phyloP scores from a whole-genome alignment of 352 stramenopile species.

The Peronospora destructor region DNA sequence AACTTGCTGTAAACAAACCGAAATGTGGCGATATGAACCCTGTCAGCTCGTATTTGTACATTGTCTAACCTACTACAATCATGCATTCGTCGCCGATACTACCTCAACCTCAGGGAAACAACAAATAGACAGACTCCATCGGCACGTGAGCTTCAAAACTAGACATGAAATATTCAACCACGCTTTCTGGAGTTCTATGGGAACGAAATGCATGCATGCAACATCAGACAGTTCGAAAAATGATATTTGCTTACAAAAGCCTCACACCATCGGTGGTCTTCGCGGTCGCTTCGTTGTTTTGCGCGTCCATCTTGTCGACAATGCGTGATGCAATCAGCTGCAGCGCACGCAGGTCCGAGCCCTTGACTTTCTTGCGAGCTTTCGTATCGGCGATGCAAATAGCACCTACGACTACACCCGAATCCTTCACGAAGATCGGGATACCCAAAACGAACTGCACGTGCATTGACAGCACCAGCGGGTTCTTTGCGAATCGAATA shows the following conservation, averaged over 20 bases:
- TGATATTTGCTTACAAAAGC: conserved; percentile 28
- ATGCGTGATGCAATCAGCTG: conserved; percentile 61
- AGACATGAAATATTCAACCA: conserved; percentile 33
- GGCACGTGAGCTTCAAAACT: conserved; percentile 10
- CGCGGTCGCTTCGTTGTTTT: conserved; percentile 27
- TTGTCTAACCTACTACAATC: not conserved
- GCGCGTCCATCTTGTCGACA: conserved; percentile 65
- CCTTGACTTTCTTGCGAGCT: conserved; percentile 54
- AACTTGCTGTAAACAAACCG: conserved; percentile 5
- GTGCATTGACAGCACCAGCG: conserved; percentile 55
- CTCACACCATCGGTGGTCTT: conserved; percentile 28
- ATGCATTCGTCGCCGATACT: not conserved
- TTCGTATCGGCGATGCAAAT: conserved; percentile 65
- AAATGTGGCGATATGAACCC: conserved; percentile 1
- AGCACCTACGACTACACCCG: conserved; percentile 57
- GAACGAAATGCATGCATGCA: conserved; percentile 16
- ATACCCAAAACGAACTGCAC: conserved; percentile 78
- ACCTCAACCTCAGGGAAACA: not conserved
- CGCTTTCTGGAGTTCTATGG: conserved; percentile 26
- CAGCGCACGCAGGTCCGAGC: conserved; percentile 59
- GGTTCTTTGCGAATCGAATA: conserved; percentile 72
- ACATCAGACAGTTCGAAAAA: conserved; percentile 10
- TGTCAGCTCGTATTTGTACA: not conserved
- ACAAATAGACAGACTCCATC: not conserved
- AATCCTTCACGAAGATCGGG: conserved; percentile 59